Evolutionary conservation across 768 basidiomycete genomes (phyloP), one percentile per base, ranked within the genome.

Genomic region (Pisolithus sp.): DNA sequence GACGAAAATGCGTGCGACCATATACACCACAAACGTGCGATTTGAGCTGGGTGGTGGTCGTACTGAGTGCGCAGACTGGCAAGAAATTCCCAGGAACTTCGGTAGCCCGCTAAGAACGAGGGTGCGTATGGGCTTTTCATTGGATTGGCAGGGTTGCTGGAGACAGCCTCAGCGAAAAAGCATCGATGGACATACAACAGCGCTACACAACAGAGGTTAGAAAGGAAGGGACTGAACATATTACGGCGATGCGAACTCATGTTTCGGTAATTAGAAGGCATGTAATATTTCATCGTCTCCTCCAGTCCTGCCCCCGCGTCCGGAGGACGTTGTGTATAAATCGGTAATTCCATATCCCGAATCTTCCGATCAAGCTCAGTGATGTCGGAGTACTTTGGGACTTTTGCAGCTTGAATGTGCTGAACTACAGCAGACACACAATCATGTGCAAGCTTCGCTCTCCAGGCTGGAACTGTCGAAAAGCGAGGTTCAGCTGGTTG

Each of bases 1-100:
- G 82, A 78, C 18, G 82, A 83, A 60, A 86, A 86, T 5, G 77
- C 79, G 61, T 86, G 83, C 1, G 83, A 85, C 85, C 85, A 86
- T 28, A 86, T 59, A 23, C 82, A 81, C 83, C 83, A 86, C 59
- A 84, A 83, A 39, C 83, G 71, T 31, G 80, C 76, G 48, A 85
- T 80, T 56, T 81, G 77, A 15, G 71, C 70, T 0, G 82, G 81
- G 60, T 81, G 80, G 51, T 76, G 58, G 9, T 64, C 62, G 54
- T 79, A 81, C 51, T 80, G 75, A 39, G 69, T 60, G 34, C 73
- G 74, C 44, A 85, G 60, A 6, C 74, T 76, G 10, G 60, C 58
- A 10, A 85, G 63, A 45, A 85, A 73, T 21, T 77, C 79, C 56
- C 80, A 85, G 37, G 82, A 83, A 57, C 81, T 81, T 36, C 79